Conservation (phyloP, 306 rosid species). For the Castanea sativa region DNA sequence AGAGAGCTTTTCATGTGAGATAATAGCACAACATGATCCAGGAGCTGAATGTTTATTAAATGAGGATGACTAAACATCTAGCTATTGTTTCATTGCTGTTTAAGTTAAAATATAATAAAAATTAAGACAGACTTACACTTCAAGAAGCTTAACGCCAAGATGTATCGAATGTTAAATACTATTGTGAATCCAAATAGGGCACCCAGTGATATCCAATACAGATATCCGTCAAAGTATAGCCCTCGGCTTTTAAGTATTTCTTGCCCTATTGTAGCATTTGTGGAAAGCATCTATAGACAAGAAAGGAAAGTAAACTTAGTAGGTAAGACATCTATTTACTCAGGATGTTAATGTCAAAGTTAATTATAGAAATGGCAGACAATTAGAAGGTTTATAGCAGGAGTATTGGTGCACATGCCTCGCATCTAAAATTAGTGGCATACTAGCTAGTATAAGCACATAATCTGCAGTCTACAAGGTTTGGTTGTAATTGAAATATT, state of each 20-base stretch:
- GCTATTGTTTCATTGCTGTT: neutral
- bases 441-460: too few species aligned
- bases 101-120: neutral
- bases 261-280: constrained; percentile 22
- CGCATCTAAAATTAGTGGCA: too few species aligned
- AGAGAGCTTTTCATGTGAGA: constrained; percentile 34
- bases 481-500: neutral
- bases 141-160: constrained; percentile 38
- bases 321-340: neutral
- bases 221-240: constrained; percentile 18
- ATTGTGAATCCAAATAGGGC: constrained; percentile 40
- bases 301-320: neutral
- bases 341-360: neutral
- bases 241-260: constrained; percentile 35
- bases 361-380: neutral
- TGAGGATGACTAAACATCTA: neutral
- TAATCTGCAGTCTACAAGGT: constrained; percentile 12
- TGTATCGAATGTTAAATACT: constrained; percentile 33
- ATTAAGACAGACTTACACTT: constrained; percentile 25
- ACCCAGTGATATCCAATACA: constrained; percentile 45
- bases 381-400: too few species aligned
- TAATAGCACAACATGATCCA: constrained; percentile 27
- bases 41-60: constrained; percentile 35
- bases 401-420: too few species aligned
- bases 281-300: constrained; percentile 10